Evolutionary conservation across 495 filamentous ascomycete species (phyloP).

Genomic region (Pyronema domesticum): DNA sequence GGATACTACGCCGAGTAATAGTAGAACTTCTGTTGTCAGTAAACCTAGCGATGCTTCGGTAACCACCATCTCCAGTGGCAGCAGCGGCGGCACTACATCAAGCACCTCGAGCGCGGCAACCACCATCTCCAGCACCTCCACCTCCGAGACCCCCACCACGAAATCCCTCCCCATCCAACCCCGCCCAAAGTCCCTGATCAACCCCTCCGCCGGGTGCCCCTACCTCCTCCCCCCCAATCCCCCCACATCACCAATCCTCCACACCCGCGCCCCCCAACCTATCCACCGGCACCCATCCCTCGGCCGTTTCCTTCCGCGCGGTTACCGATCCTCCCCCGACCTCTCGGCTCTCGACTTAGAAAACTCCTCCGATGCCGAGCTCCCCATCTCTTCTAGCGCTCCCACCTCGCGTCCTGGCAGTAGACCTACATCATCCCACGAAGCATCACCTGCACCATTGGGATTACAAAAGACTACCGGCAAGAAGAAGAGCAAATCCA

Average conservation of each 20-base stretch:
- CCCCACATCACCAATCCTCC: constrained; percentile 2
- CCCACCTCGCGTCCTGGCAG: constrained; percentile 3
- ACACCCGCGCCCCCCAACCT: constrained; percentile 5
- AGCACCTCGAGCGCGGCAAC: no score
- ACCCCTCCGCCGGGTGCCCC: not conserved
- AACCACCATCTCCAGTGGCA: no score
- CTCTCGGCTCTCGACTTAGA: constrained; percentile 13
- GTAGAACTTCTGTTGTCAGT: no score
- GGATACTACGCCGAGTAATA: no score
- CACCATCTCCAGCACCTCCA: not conserved
- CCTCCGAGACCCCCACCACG: not conserved
- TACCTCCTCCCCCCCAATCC: constrained; percentile 9
- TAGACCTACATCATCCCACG: not conserved
- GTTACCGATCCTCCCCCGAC: constrained; percentile 17
- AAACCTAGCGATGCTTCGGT: no score
- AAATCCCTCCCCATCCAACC: no score
- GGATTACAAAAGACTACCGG: constrained; percentile 1
- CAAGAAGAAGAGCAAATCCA: not conserved
- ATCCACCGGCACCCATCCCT: constrained; percentile 10
- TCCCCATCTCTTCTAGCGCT: constrained; percentile 11
- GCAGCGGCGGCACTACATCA: no score
- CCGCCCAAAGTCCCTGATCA: no score
- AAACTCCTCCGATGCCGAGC: constrained; percentile 9
- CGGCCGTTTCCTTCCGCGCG: constrained; percentile 13
- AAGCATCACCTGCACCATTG: constrained; percentile 2